Percentiles rank a stretch among this genome's conserved stretches.
Evolutionary conservation across 345 rosid genomes (phyloP).

Genomic region (Durio zibethinus): DNA sequence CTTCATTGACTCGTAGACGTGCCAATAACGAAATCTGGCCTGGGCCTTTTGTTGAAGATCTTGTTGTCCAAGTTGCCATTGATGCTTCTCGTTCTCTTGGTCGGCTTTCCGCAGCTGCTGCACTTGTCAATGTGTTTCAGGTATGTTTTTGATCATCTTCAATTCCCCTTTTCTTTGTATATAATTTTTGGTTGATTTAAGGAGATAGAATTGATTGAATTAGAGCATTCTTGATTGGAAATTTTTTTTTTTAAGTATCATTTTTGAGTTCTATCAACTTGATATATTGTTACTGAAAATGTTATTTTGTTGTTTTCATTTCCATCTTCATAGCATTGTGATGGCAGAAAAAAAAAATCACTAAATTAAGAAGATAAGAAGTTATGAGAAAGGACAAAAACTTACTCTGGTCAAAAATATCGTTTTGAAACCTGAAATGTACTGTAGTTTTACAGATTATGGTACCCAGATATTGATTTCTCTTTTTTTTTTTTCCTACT

Average conservation of each 20-base stretch:
- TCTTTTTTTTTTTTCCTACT: neutral
- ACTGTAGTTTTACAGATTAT: neutral
- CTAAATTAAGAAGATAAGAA: neutral
- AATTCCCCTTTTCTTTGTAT: neutral
- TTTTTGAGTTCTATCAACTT: neutral
- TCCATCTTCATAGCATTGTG: neutral
- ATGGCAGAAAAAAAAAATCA: neutral
- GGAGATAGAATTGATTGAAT: neutral
- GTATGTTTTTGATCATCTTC: conserved; percentile 26
- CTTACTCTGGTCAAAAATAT: conserved; percentile 37
- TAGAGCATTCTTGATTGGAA: neutral
- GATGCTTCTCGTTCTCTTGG: conserved; percentile 54
- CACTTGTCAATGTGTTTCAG: conserved; percentile 73
- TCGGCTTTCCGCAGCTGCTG: conserved; percentile 68
- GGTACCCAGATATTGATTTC: neutral
- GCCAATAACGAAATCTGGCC: conserved; percentile 79
- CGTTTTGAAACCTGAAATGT: conserved; percentile 9
- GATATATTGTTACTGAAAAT: neutral
- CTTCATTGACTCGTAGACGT: conserved; percentile 52
- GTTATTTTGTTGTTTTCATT: neutral
- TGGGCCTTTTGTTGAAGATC: conserved; percentile 82
- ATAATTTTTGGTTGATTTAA: neutral
- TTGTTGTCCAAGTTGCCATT: conserved; percentile 67
- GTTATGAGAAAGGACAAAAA: conserved; percentile 35
- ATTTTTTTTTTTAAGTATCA: neutral